A percentile compares a stretch with the other conserved stretches of the same genome.
Conservation (phyloP, 768 basidiomycete species). For the Coprinopsis marcescibilis region DNA sequence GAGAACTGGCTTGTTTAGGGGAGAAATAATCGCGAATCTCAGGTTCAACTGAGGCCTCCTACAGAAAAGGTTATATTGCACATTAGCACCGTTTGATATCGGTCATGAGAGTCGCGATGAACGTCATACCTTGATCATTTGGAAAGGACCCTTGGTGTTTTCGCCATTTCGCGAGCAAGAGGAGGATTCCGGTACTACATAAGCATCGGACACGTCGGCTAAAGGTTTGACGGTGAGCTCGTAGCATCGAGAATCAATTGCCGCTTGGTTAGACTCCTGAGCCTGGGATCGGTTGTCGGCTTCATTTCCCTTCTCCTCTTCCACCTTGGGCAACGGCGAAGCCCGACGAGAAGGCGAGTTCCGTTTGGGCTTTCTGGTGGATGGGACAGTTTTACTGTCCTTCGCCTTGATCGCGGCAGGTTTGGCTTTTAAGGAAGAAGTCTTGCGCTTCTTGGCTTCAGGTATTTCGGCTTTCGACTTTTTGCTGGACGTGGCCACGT, state of each 20-base stretch:
- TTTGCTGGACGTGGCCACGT: conserved; percentile 31
- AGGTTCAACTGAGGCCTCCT: conserved; percentile 55
- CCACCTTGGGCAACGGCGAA: conserved; percentile 59
- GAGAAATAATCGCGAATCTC: conserved; percentile 52
- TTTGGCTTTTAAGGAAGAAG: conserved; percentile 27
- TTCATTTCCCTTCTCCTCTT: conserved; percentile 39
- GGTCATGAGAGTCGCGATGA: background rate
- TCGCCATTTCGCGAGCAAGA: conserved; percentile 19
- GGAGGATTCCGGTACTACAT: conserved; percentile 37
- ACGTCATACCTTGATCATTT: conserved; percentile 39
- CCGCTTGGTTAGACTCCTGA: conserved; percentile 36
- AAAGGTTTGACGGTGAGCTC: conserved; percentile 74
- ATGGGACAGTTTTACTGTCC: conserved; percentile 27
- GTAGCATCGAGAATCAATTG: conserved; percentile 71
- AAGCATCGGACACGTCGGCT: conserved; percentile 71
- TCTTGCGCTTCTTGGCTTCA: conserved; percentile 60
- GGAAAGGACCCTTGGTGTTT: conserved; percentile 25
- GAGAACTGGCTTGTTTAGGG: conserved; percentile 26
- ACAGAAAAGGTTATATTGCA: conserved; percentile 11
- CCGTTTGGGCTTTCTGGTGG: conserved; percentile 19
- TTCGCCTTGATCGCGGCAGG: conserved; percentile 24
- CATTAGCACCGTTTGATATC: conserved; percentile 11
- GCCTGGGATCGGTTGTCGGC: conserved; percentile 26
- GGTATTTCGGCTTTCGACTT: conserved; percentile 41
- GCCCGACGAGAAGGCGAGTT: conserved; percentile 33